These are phyloP conservation scores for Cladophialophora psammophila DNA, from an alignment of 2,329 filamentous ascomycete species.

Conservation along the genomic window DNA sequence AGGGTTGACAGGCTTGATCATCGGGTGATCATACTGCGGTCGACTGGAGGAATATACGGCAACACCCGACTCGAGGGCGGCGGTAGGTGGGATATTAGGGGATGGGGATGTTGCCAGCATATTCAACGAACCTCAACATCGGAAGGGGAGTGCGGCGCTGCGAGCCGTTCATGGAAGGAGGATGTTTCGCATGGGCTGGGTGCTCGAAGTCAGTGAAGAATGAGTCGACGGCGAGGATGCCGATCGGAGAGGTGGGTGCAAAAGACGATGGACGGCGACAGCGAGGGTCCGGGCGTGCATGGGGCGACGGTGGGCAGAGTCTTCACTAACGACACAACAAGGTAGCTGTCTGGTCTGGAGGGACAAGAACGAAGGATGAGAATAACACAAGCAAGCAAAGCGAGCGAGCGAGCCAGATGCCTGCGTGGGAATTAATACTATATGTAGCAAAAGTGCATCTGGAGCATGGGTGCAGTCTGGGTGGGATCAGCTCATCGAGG, in stretches of 20 bases:
- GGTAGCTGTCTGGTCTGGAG: background rate
- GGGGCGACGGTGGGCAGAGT: background rate
- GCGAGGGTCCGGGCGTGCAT: background rate
- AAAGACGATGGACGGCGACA: background rate
- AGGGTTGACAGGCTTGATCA: slow-evolving; percentile 11
- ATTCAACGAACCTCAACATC: slow-evolving; percentile 35
- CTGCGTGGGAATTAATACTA: slow-evolving; percentile 1
- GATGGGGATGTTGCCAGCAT: slow-evolving; percentile 41
- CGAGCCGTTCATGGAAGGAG: slow-evolving; percentile 18
- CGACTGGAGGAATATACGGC: slow-evolving; percentile 19
- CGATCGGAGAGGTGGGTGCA: background rate
- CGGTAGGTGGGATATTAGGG: slow-evolving; percentile 30
- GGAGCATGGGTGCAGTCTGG: background rate
- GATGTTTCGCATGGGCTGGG: slow-evolving; percentile 12
- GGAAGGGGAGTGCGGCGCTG: slow-evolving; percentile 21
- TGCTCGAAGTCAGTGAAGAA: background rate
- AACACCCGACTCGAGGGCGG: slow-evolving; percentile 25
- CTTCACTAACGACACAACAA: background rate
- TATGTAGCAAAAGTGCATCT: background rate
- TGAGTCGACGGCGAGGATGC: background rate
- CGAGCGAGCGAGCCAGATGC: background rate
- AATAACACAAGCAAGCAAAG: too few relatives aligned
- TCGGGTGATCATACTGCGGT: slow-evolving; percentile 31
- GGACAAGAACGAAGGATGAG: background rate
- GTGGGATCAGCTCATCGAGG: background rate